Conservation (phyloP, 1,284 basidiomycete genomes). For the Rhodofomes roseus region DNA sequence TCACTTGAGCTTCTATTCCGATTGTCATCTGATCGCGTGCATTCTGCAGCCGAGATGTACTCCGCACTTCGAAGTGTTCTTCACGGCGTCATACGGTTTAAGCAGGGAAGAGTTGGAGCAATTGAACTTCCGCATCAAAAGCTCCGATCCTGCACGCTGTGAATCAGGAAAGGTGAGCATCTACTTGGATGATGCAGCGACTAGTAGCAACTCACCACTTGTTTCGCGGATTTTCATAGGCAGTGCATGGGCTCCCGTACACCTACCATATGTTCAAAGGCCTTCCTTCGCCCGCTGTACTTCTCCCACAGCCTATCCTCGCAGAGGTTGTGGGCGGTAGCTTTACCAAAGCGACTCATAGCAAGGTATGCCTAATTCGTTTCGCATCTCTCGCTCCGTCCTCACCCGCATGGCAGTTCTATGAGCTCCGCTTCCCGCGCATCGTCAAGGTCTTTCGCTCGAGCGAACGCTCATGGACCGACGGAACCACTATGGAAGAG, state of each 20-base stretch:
- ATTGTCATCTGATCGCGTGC: conserved; percentile 1
- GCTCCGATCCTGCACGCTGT: conserved; percentile 38
- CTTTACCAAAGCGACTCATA: conserved; percentile 62
- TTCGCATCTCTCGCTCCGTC: not conserved
- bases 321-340: conserved; percentile 79
- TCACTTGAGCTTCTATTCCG: not conserved
- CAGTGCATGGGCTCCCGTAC: conserved; percentile 40
- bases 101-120: conserved; percentile 62
- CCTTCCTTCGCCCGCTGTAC: conserved; percentile 49
- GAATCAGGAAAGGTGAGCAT: conserved; percentile 8
- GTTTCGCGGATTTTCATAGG: conserved; percentile 15
- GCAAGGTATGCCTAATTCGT: conserved; percentile 40
- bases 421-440: conserved; percentile 81
- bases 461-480: conserved; percentile 59
- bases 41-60: conserved; percentile 32
- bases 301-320: conserved; percentile 63
- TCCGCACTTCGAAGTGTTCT: conserved; percentile 70
- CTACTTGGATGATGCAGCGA: too few relatives aligned
- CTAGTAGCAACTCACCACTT: too few relatives aligned
- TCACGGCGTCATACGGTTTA: conserved; percentile 72
- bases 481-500: conserved; percentile 44
- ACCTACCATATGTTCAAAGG: conserved; percentile 45
- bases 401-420: conserved; percentile 48
- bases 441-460: conserved; percentile 62
- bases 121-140: conserved; percentile 63